Evolutionary conservation across 192 early-diverging fungal species (phyloP).

Genomic region (Podila verticillata): DNA sequence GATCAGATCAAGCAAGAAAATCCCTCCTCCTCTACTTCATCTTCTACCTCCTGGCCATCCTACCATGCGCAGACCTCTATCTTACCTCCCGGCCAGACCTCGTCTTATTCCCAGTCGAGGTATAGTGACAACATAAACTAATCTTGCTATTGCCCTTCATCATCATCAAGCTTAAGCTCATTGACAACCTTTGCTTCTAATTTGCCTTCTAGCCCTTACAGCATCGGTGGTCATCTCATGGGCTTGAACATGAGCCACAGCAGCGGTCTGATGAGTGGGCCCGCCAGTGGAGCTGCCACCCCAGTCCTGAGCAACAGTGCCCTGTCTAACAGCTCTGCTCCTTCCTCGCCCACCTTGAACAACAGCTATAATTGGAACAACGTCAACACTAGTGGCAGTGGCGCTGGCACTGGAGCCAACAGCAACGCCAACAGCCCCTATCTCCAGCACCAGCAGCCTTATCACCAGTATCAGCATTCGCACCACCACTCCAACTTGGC

Average conservation of each 20-base stretch:
- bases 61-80: background rate
- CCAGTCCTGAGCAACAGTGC: slow-evolving; percentile 16
- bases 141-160: background rate
- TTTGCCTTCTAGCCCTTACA: slow-evolving; percentile 14
- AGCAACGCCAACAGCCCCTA: slow-evolving; percentile 9
- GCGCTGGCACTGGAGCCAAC: slow-evolving; percentile 8
- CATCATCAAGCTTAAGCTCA: background rate
- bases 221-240: slow-evolving; percentile 27
- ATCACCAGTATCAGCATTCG: background rate
- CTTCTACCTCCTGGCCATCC: background rate
- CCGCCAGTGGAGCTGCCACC: slow-evolving; percentile 18
- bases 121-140: background rate
- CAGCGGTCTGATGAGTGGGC: background rate
- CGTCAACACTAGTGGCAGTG: background rate
- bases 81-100: background rate
- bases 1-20: background rate
- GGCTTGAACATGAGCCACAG: slow-evolving; percentile 27
- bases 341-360: slow-evolving; percentile 41
- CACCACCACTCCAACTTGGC: background rate
- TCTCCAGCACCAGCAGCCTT: background rate
- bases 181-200: background rate
- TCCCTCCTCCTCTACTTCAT: background rate
- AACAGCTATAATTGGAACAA: slow-evolving; percentile 21
- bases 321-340: slow-evolving; percentile 23
- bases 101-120: background rate